Conservation (phyloP, 257 asterid species). For the Ocimum tenuiflorum region DNA sequence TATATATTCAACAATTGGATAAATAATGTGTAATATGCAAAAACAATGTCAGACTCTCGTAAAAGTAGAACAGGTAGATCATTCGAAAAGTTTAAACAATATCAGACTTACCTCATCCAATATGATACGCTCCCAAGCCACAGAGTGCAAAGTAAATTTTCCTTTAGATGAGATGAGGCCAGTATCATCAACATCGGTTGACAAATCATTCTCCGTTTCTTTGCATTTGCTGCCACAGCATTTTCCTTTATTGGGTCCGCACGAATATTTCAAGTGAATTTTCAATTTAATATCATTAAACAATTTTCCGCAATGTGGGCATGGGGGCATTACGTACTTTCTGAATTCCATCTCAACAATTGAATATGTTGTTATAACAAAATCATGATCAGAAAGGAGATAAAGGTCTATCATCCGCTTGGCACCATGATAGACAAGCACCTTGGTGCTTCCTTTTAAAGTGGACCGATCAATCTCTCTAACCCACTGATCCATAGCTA, state of each 20-base stretch:
- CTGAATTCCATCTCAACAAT: conserved; percentile 80
- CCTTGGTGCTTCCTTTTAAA: conserved; percentile 63
- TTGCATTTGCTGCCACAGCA: conserved; percentile 16
- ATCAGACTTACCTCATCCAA: conserved; percentile 68
- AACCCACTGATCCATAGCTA: conserved; percentile 86
- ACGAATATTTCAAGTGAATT: conserved; percentile 59
- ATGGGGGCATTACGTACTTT: conserved; percentile 81
- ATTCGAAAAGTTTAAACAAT: not conserved
- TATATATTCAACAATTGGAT: not conserved
- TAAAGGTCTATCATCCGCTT: conserved; percentile 50
- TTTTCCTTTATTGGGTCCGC: conserved; percentile 57
- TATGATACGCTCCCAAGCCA: conserved; percentile 75
- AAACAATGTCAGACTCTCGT: not conserved
- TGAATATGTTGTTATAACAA: conserved; percentile 85
- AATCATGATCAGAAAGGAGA: conserved; percentile 66
- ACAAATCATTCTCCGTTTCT: conserved; percentile 31
- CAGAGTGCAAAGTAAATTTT: conserved; percentile 66
- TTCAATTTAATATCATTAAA: conserved; percentile 44
- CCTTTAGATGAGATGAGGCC: conserved; percentile 28
- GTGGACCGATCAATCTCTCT: conserved; percentile 84
- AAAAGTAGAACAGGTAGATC: not conserved
- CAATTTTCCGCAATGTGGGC: conserved; percentile 66
- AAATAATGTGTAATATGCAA: not conserved
- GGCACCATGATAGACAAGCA: conserved; percentile 83
- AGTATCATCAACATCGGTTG: conserved; percentile 21